Evolutionary conservation across 306 rosid species (phyloP).

Genomic region (Canavalia gladiata): DNA sequence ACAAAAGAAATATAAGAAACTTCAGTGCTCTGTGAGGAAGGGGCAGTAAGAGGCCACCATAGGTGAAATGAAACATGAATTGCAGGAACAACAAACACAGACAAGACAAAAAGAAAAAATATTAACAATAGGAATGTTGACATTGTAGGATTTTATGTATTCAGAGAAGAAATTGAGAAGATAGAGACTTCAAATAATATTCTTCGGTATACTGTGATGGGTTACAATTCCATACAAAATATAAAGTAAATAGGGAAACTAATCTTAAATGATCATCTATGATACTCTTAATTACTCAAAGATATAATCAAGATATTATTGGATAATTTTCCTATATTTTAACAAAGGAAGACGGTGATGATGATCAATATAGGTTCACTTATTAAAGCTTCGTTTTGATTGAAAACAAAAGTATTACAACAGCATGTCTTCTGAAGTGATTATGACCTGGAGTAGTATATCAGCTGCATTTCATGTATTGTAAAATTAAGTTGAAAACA

Average conservation of each 20-base stretch:
- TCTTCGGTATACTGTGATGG: too few relatives aligned
- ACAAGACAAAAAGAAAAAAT: background rate
- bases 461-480: slow-evolving; percentile 8
- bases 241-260: too few relatives aligned
- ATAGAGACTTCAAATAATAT: too few relatives aligned
- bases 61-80: background rate
- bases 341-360: too few relatives aligned
- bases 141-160: too few relatives aligned
- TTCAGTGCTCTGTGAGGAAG: background rate
- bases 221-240: too few relatives aligned
- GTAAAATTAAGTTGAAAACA: background rate
- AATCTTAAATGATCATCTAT: too few relatives aligned
- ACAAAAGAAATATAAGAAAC: slow-evolving; percentile 23
- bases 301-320: too few relatives aligned
- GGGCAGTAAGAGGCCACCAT: slow-evolving; percentile 11
- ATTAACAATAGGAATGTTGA: background rate
- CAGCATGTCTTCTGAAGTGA: slow-evolving; percentile 5
- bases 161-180: too few relatives aligned
- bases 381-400: background rate
- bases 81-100: background rate
- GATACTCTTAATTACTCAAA: too few relatives aligned
- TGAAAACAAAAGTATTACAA: background rate
- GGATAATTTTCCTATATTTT: too few relatives aligned
- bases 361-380: background rate
- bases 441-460: background rate